Conservation (phyloP, 208 protist genomes). For the Phytomonas serpens region DNA sequence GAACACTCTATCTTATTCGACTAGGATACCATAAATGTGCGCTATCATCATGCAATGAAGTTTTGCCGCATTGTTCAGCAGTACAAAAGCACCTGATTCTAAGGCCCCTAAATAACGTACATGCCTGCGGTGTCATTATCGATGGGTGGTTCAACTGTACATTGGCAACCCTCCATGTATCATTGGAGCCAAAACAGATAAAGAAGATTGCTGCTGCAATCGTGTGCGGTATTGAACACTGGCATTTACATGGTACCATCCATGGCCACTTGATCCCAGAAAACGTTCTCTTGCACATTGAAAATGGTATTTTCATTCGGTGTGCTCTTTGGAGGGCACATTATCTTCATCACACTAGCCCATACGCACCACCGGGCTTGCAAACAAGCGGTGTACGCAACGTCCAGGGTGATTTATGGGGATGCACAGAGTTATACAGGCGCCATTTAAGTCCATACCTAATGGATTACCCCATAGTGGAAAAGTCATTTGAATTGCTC, state of each 20-base stretch:
- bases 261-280: constrained; percentile 61
- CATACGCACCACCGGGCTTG: constrained; percentile 45
- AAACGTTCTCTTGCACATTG: constrained; percentile 69
- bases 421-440: constrained; percentile 22
- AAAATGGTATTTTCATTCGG: constrained; percentile 25
- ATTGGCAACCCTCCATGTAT: constrained; percentile 20
- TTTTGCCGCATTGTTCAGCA: constrained; percentile 50
- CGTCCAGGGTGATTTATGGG: constrained; percentile 51
- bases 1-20: constrained; percentile 57
- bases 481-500: constrained; percentile 18
- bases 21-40: constrained; percentile 20
- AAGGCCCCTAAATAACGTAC: constrained; percentile 19
- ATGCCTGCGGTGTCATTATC: constrained; percentile 40
- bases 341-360: constrained; percentile 24
- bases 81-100: constrained; percentile 60
- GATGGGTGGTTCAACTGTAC: constrained; percentile 78
- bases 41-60: constrained; percentile 19
- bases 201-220: constrained; percentile 51
- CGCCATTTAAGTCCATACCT: background rate
- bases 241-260: constrained; percentile 63
- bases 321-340: constrained; percentile 58
- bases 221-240: constrained; percentile 75
- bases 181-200: constrained; percentile 14
- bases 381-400: constrained; percentile 27
- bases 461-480: constrained; percentile 14